These are phyloP conservation scores for Lithospermum erythrorhizon DNA, from an alignment of 257 asterid species.

Conservation along the genomic window DNA sequence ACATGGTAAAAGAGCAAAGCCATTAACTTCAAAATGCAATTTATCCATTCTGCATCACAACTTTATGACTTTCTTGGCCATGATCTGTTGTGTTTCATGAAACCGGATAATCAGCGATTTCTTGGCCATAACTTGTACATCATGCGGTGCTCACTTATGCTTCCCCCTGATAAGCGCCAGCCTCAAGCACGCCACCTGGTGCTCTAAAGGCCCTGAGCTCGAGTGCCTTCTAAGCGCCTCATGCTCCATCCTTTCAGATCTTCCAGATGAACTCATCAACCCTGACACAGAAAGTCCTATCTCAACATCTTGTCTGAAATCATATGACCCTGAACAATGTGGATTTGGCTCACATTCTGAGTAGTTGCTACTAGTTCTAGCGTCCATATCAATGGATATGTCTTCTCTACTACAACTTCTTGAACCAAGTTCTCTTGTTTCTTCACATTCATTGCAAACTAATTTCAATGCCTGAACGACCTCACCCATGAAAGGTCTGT, in stretches of 20 bases:
- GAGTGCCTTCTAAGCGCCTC: constrained; percentile 59
- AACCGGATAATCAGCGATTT: constrained; percentile 19
- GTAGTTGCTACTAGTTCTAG: constrained; percentile 13
- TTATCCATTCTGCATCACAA: no score
- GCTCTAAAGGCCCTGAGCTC: constrained; percentile 60
- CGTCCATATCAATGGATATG: constrained; percentile 27
- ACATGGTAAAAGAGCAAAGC: no score
- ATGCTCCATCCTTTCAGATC: constrained; percentile 27
- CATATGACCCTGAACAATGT: constrained; percentile 34
- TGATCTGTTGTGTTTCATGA: no score
- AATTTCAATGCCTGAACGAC: constrained; percentile 87
- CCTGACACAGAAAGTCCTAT: constrained; percentile 61
- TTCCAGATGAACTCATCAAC: constrained; percentile 38
- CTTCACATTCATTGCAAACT: constrained; percentile 58
- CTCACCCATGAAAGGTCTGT: constrained; percentile 95
- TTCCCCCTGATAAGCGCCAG: constrained; percentile 47
- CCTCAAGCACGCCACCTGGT: constrained; percentile 24
- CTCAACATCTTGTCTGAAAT: constrained; percentile 47
- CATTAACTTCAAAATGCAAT: neutral
- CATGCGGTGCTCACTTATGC: constrained; percentile 64
- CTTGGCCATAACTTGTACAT: constrained; percentile 46
- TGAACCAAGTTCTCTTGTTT: constrained; percentile 26
- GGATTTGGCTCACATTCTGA: constrained; percentile 22
- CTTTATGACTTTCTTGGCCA: no score
- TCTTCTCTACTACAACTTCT: constrained; percentile 43